Base-by-base conservation (phyloP, 352 stramenopile species). In the Globisporangium paddicum region DNA sequence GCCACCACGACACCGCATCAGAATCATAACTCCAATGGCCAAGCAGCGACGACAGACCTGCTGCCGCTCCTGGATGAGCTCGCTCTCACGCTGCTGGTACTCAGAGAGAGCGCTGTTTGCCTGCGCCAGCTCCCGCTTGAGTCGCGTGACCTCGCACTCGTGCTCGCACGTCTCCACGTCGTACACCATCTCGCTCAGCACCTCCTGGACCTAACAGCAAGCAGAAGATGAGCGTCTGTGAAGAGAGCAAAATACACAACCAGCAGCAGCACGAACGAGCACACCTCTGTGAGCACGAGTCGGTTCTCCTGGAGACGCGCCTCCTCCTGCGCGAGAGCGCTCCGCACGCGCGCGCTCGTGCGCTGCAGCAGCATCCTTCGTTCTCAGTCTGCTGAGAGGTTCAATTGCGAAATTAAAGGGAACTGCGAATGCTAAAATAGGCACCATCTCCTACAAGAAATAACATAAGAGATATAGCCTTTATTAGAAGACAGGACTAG, bases 111-210 rank as follows among this genome's bases (percentile, higher is more conserved):
- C 67, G 9, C 38, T 72, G 47, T 82, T 66, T 1, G 69, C 55
- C 25, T 53, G 26, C 13, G 51, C 25, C 13, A 93, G 63, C 48
- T 90, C 69, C 0, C 64, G 44, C 16, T 59, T 60, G 37, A 91
- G 49, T 3, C 25, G 62, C 3, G 64, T 46, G 10, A 86, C 35
- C 54, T 89, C 74, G 34, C 69, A 75, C 52, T 91, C 79, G 60
- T 81, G 62, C 19, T 82, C 79, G 28, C 65, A 86, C 41, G 55
- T 83, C 62, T 91, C 84, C n/a, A 93, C 71, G 58, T 93, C 84
- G 62, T 87, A 89, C 21, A 93, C 79, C 73, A 93, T 91, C 60
- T 91, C 84, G 38, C 86, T 75, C 42, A 93, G 71, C 40, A 91
- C 74, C 35, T 55, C 67, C 47, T 85, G 72, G 35, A 91, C 79